phyloP scores from a whole-genome alignment of 2,329 filamentous ascomycete species.

The Trichoderma atrobrunneum region DNA sequence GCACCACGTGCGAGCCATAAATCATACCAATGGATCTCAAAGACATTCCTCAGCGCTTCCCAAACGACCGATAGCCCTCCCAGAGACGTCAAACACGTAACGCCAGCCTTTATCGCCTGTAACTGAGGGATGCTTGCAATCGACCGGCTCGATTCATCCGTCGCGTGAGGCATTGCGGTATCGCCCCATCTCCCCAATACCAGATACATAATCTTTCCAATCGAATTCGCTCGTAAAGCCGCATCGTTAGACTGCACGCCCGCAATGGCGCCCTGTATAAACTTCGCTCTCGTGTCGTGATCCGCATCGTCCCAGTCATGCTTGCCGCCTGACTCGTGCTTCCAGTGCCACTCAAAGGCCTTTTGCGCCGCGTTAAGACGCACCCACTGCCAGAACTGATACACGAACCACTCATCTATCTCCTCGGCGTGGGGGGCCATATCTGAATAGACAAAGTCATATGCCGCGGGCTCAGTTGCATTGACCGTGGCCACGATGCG shows the following conservation, averaged over 20 bases:
- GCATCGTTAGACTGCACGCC: constrained; percentile 45
- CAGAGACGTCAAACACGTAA: constrained; percentile 49
- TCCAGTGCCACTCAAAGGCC: constrained; percentile 76
- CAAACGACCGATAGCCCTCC: constrained; percentile 52
- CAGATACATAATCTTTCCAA: constrained; percentile 59
- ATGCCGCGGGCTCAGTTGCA: constrained; percentile 65
- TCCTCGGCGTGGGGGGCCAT: constrained; percentile 76
- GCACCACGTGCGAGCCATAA: not conserved
- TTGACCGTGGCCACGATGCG: constrained; percentile 73
- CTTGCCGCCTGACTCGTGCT: constrained; percentile 42
- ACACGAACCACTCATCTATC: constrained; percentile 96
- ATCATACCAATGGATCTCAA: constrained; percentile 53
- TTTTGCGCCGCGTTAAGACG: constrained; percentile 72
- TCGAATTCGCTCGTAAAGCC: constrained; percentile 48
- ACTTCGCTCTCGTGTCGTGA: constrained; percentile 52
- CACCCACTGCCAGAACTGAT: constrained; percentile 80
- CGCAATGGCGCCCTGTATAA: constrained; percentile 54
- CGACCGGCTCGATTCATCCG: constrained; percentile 43
- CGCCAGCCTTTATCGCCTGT: constrained; percentile 56
- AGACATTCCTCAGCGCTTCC: constrained; percentile 47
- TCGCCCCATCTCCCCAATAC: constrained; percentile 68
- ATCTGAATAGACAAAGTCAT: constrained; percentile 82
- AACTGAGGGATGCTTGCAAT: constrained; percentile 56
- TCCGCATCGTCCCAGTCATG: constrained; percentile 65
- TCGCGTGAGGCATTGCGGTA: constrained; percentile 54